A percentile compares a stretch with the other conserved stretches of the same genome.
Evolutionary conservation across 495 filamentous ascomycete species (phyloP).

Genomic region (Penicillium malachiteum): DNA sequence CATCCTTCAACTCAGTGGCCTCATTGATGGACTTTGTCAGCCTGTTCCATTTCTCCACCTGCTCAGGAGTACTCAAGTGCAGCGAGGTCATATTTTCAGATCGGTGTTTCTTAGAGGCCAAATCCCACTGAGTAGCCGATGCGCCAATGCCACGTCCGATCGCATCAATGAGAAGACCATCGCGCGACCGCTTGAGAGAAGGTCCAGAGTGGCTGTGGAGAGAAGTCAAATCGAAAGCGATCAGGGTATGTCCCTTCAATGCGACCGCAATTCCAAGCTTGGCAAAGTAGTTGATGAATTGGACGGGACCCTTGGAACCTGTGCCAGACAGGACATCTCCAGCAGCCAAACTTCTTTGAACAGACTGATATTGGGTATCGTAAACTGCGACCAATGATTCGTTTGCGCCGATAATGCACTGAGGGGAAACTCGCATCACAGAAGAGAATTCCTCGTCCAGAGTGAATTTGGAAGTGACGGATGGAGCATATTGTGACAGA

Average conservation of each 20-base stretch:
- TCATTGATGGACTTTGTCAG: slow-evolving; percentile 30
- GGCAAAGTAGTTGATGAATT: slow-evolving; percentile 60
- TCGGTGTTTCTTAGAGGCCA: slow-evolving; percentile 35
- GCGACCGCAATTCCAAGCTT: slow-evolving; percentile 63
- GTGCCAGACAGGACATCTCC: slow-evolving; percentile 37
- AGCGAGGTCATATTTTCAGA: slow-evolving; percentile 30
- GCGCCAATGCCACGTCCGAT: slow-evolving; percentile 57
- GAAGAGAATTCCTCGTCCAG: slow-evolving; percentile 44
- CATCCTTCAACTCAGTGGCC: slow-evolving; percentile 26
- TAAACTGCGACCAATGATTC: slow-evolving; percentile 54
- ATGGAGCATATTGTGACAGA: slow-evolving; percentile 45
- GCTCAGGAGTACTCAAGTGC: slow-evolving; percentile 33
- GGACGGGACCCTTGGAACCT: slow-evolving; percentile 20
- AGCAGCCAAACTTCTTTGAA: slow-evolving; percentile 55
- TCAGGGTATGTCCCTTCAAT: slow-evolving; percentile 52
- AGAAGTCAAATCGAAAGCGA: slow-evolving; percentile 64
- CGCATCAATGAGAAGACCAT: slow-evolving; percentile 68
- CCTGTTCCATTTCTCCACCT: slow-evolving; percentile 38
- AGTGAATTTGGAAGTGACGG: slow-evolving; percentile 41
- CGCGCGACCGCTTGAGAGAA: slow-evolving; percentile 60
- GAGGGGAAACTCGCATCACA: slow-evolving; percentile 45
- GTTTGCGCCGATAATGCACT: slow-evolving; percentile 46
- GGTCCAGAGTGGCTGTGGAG: slow-evolving; percentile 43
- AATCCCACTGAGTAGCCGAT: slow-evolving; percentile 36
- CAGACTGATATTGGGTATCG: slow-evolving; percentile 65